Base-by-base conservation (phyloP, 257 asterid species). In the Fraxinus pennsylvanica region DNA sequence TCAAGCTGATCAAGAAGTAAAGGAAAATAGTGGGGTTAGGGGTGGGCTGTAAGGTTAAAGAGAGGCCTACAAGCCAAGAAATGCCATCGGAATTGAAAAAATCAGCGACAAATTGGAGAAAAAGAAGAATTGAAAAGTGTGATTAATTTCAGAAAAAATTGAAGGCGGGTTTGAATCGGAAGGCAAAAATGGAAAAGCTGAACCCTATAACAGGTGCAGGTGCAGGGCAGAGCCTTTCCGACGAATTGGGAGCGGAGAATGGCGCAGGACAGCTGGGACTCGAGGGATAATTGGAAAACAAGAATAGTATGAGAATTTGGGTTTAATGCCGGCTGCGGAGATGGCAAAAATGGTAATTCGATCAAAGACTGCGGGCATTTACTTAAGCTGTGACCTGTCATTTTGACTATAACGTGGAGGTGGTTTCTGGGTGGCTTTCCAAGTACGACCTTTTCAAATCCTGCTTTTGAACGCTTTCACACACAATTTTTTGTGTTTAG, bases 1-100 rank as follows among this genome's bases (percentile, higher is more conserved):
- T 30, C 72, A 84, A 74, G 73, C 80, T 13, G 57, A 87, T n/a
- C 1, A 83, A 76, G 84, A 80, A 63, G 82, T 47, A 81, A 50
- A 69, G 80, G 81, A 82, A 73, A 85, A 89, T 87, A 43, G 78
- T 52, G 27, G 74, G 77, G 76, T 79, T 38, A 47, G 76, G 33
- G 39, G 66, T 9, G 17, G 54, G 70, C 39, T 79, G 59, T 29
- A 82, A 76, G 77, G 80, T 65, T 25, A 76, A 50, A 19, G 69
- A 76, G 82, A 77, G 50, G 52, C 68, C 84, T 87, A 82, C 33
- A 67, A 81, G 32, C 47, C 71, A 39, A 79, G 74, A 39, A 65
- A 76, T 43, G 74, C 71, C 88, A 83, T 78, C 66, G 65, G 59
- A 69, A 75, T 9, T 1, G 43, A 85, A 75, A 7, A 74, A 76